Evolutionary conservation across 164 flowering plant species (phyloP), one percentile per base, ranked within the genome.

Genomic region (Umbellularia californica): DNA sequence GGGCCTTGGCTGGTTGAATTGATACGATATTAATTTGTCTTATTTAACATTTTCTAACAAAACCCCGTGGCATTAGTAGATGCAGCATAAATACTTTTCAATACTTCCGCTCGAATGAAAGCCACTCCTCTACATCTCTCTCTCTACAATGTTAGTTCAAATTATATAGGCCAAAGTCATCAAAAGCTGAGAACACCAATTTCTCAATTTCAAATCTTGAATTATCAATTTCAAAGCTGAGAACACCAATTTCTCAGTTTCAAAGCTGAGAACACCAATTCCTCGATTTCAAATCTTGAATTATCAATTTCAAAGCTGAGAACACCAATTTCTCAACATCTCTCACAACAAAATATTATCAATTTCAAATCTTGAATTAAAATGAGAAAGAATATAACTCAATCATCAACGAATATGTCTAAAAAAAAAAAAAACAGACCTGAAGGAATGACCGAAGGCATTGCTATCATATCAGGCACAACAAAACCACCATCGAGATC

Each of bases 361-460:
- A 10, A 17, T 14, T n/a, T 5, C 2, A 50, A 20, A 19, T 68
- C 17, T 55, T 55, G 60, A 15, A 15, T 55, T 55, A 14, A 3
- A 55, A 14, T 35, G 10, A 35, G 41, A 35, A 6, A 35, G 47
- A 35, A 35, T 35, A 35, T 7, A 35, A 35, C 47, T n/a, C 60
- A 14, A 15, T 55, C 60, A 14, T 55, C 1, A 55, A 55, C 12
- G 60, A 17, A 55, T 55, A 3, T 55, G 2, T 55, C 20, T 52
- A 7, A 51, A 52, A 12, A 28, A 74, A 71, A 55, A 10, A 15
- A 30, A 17, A 30, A 35, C 55, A 2, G 14, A 82, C 85, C 84
- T 84, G 78, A 84, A 84, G 24, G 82, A 75, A 41, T 82, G 75
- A 11, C 84, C 84, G 72, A 82, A 80, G 23, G 87, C 82, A 69